Evolutionary conservation across 306 rosid species (phyloP).

Genomic region (Sindora glabra): DNA sequence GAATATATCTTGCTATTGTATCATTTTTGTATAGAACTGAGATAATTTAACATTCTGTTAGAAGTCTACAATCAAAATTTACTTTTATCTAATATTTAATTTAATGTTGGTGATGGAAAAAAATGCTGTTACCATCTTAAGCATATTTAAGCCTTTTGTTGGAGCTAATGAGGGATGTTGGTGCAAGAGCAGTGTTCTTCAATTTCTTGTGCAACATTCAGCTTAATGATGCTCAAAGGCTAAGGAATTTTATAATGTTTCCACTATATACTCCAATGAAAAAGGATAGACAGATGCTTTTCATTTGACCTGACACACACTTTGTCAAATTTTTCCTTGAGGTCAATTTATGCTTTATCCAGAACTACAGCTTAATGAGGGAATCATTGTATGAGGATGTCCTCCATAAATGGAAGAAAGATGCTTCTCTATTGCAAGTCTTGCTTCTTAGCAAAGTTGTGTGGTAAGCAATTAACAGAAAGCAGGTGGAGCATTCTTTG

Average conservation of each 20-base stretch:
- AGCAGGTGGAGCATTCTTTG: too few relatives aligned
- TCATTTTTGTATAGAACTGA: not conserved
- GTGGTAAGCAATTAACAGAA: too few relatives aligned
- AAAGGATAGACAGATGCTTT: not conserved
- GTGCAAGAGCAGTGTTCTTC: not conserved
- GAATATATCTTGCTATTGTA: not conserved
- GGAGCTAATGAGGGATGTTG: conserved; percentile 2
- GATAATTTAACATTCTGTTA: not conserved
- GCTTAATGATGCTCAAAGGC: not conserved
- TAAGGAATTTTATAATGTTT: not conserved
- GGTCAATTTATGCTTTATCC: not conserved
- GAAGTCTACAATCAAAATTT: not conserved
- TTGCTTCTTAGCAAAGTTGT: not conserved
- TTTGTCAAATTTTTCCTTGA: not conserved
- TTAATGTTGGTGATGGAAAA: not conserved
- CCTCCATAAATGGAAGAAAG: not conserved
- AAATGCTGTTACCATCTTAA: not conserved
- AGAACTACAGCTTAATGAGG: not conserved
- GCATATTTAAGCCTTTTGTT: not conserved
- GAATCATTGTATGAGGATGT: not conserved
- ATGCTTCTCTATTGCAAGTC: not conserved
- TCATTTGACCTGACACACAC: not conserved
- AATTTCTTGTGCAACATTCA: not conserved
- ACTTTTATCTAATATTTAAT: not conserved
- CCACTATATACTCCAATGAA: not conserved